A percentile compares a stretch with the other conserved stretches of the same genome.
phyloP scores from a whole-genome alignment of 768 basidiomycete genomes.

The Kwoniella heveanensis region DNA sequence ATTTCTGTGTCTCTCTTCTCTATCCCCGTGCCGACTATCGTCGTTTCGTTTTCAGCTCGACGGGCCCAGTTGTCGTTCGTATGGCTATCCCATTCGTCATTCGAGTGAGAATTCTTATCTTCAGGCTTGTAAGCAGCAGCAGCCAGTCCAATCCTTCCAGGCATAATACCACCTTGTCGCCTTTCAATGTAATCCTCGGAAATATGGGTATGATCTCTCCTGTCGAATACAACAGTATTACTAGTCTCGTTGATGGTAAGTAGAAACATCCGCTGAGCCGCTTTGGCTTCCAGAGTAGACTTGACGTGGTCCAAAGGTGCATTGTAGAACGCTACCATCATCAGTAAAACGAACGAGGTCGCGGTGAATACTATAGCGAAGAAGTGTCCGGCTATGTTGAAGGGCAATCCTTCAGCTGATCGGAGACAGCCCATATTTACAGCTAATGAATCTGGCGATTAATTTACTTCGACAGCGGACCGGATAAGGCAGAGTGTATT shows the following conservation, averaged over 20 bases:
- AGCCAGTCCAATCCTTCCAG: not conserved
- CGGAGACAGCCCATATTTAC: slow-evolving; percentile 7
- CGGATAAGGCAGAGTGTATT: no score
- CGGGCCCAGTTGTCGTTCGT: slow-evolving; percentile 2
- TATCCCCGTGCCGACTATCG: not conserved
- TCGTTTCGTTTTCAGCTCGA: not conserved
- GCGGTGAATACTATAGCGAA: slow-evolving; percentile 14
- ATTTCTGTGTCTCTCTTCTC: not conserved
- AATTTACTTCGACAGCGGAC: not conserved
- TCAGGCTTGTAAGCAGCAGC: not conserved
- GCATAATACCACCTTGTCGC: not conserved
- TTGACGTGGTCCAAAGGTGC: slow-evolving; percentile 20
- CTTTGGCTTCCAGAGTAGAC: slow-evolving; percentile 18
- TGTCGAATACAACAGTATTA: slow-evolving; percentile 1
- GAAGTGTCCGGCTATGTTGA: slow-evolving; percentile 13
- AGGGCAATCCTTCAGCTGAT: slow-evolving; percentile 8
- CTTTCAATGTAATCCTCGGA: not conserved
- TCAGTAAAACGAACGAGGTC: slow-evolving; percentile 8
- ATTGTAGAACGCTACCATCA: slow-evolving; percentile 16
- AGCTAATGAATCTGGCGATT: no score
- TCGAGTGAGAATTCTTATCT: not conserved
- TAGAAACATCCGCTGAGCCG: slow-evolving; percentile 9
- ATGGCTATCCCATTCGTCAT: not conserved
- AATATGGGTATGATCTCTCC: not conserved
- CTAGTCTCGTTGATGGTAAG: slow-evolving; percentile 17